These are phyloP conservation scores for Vickermania spadyakhi DNA, from an alignment of 208 protist species.

Conservation along the genomic window DNA sequence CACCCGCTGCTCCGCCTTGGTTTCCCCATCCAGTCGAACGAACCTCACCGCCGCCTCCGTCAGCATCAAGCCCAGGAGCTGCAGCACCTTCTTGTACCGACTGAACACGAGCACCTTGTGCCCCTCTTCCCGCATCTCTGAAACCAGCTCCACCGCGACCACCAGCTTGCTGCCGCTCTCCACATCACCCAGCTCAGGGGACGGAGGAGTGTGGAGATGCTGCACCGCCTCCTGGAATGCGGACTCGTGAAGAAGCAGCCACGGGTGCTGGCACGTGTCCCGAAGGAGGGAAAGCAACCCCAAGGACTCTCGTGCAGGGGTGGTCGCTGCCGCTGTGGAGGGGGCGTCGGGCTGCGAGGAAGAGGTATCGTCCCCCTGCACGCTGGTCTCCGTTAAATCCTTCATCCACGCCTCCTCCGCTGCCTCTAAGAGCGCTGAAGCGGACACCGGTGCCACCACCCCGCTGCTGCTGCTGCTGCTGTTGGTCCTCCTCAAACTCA, in stretches of 20 bases:
- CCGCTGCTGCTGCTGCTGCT: background rate
- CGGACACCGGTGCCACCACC: no score
- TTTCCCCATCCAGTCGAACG: conserved; percentile 62
- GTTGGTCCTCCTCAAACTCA: conserved; percentile 18
- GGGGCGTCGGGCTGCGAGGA: background rate
- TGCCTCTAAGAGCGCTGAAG: no score
- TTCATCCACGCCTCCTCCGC: no score
- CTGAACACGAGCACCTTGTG: conserved; percentile 75
- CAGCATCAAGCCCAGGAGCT: conserved; percentile 37
- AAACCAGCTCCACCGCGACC: conserved; percentile 40
- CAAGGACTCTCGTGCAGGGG: conserved; percentile 21
- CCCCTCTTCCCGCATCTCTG: conserved; percentile 20
- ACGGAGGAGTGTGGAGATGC: conserved; percentile 16
- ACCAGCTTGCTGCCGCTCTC: conserved; percentile 51
- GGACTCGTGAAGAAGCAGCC: conserved; percentile 49
- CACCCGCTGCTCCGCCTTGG: conserved; percentile 25
- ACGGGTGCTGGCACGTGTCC: conserved; percentile 73
- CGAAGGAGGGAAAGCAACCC: conserved; percentile 53
- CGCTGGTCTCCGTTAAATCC: conserved; percentile 5
- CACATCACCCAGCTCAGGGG: conserved; percentile 41
- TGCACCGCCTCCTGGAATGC: conserved; percentile 31
- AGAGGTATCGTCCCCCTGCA: background rate
- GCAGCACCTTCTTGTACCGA: conserved; percentile 58
- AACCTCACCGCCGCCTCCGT: conserved; percentile 24
- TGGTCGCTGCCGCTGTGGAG: background rate